Evolutionary conservation across 2,329 filamentous ascomycete genomes (phyloP).

Genomic region (Myrmaecium sp.): DNA sequence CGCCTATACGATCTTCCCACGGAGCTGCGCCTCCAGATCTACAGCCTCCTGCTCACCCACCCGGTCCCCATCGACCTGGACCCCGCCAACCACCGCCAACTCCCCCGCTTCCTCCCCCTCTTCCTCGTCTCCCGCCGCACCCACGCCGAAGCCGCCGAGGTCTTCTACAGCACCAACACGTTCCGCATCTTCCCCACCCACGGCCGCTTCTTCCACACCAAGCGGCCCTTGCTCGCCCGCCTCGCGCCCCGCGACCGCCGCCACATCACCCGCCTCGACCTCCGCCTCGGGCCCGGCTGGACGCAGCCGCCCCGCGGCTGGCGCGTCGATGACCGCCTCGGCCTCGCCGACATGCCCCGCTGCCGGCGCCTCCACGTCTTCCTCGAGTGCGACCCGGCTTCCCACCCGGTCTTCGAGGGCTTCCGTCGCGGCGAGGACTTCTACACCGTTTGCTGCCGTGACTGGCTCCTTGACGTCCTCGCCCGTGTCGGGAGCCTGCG

Average conservation of each 20-base stretch:
- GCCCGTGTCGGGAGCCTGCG: constrained; percentile 38
- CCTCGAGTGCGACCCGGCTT: constrained; percentile 53
- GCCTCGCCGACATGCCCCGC: constrained; percentile 43
- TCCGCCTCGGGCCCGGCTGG: constrained; percentile 60
- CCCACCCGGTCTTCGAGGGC: constrained; percentile 47
- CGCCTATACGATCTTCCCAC: constrained; percentile 35
- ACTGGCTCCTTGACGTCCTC: constrained; percentile 40
- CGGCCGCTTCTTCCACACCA: constrained; percentile 50
- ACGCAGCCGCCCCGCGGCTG: constrained; percentile 52
- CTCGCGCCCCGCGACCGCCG: constrained; percentile 43
- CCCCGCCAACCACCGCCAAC: constrained; percentile 44
- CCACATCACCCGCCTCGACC: constrained; percentile 45
- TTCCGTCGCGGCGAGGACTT: constrained; percentile 50
- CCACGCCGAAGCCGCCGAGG: constrained; percentile 33
- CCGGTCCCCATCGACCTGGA: constrained; percentile 48
- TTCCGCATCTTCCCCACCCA: constrained; percentile 38
- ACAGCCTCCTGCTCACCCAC: constrained; percentile 29
- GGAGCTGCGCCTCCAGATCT: constrained; percentile 35
- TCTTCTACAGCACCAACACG: constrained; percentile 34
- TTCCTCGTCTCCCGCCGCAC: constrained; percentile 43
- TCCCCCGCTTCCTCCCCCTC: constrained; percentile 44
- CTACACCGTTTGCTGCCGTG: constrained; percentile 49
- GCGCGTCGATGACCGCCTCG: constrained; percentile 44
- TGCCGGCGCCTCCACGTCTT: constrained; percentile 47
- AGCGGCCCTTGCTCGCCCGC: constrained; percentile 52